Conservation (phyloP, 164 flowering plant species). For the Vitis rupestris region DNA sequence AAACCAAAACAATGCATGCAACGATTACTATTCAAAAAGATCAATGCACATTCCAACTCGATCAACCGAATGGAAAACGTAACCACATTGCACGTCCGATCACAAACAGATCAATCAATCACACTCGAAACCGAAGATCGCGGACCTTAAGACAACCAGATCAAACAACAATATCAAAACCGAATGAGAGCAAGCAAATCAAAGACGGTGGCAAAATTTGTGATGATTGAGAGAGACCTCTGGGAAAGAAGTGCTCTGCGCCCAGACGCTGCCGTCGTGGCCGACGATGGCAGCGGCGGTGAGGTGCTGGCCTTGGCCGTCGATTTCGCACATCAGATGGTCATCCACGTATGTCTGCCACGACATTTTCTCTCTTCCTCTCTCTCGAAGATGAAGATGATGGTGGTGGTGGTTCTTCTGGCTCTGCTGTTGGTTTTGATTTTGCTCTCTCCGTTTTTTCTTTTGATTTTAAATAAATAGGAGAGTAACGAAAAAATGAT, state of each 20-base stretch:
- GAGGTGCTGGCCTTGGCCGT: conserved; percentile 38
- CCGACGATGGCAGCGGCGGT: conserved; percentile 57
- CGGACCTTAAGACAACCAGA: too few relatives aligned
- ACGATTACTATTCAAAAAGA: too few relatives aligned
- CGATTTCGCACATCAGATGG: conserved; percentile 65
- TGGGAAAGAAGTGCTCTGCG: conserved; percentile 57
- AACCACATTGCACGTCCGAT: background rate
- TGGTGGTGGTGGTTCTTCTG: too few relatives aligned
- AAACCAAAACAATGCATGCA: too few relatives aligned
- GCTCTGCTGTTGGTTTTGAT: background rate
- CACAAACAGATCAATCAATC: background rate
- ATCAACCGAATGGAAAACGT: background rate
- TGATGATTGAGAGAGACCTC: conserved; percentile 24
- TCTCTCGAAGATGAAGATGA: background rate
- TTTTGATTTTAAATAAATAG: too few relatives aligned
- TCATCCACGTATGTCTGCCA: conserved; percentile 66
- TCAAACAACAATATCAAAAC: background rate
- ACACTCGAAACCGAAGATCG: background rate
- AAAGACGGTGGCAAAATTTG: background rate
- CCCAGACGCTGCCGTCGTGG: conserved; percentile 63
- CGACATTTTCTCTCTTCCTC: conserved; percentile 37
- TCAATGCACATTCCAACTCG: too few relatives aligned
- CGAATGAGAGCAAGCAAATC: background rate
- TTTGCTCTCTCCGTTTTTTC: background rate
- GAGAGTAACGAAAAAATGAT: too few relatives aligned